Conservation (phyloP, 228 moss, liverwort and hornwort genomes). For the Sphagnum magellanicum region DNA sequence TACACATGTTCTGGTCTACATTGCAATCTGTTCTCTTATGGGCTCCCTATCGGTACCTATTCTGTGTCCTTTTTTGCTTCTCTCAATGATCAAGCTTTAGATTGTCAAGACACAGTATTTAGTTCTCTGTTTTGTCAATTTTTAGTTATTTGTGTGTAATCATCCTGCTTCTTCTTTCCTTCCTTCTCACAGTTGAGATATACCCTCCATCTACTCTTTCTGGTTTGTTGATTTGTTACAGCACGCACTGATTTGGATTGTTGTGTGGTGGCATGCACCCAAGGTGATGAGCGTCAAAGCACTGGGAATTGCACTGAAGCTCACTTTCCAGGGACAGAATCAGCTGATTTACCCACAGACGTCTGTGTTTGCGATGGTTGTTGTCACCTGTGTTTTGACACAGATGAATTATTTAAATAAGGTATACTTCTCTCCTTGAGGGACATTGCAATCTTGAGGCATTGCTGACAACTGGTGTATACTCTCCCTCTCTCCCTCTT, state of each 20-base stretch:
- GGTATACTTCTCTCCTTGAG: conserved; percentile 10
- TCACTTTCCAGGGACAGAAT: conserved; percentile 87
- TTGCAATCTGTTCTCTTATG: conserved; percentile 97
- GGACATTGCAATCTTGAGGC: too few relatives aligned
- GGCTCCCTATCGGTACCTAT: conserved; percentile 81
- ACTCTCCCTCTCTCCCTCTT: conserved; percentile 16
- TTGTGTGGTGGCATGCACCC: not conserved
- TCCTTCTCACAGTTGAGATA: not conserved
- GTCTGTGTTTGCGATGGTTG: conserved; percentile 82
- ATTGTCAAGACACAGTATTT: not conserved
- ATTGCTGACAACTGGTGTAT: conserved; percentile 2
- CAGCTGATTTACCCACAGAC: conserved; percentile 86
- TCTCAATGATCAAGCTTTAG: not conserved
- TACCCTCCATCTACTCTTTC: too few relatives aligned
- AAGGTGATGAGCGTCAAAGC: conserved; percentile 95
- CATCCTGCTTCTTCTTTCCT: conserved; percentile 14
- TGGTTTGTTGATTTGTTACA: too few relatives aligned
- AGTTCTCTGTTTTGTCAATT: conserved; percentile 1
- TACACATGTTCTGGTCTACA: conserved; percentile 92
- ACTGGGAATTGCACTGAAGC: conserved; percentile 83
- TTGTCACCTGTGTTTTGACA: conserved; percentile 74
- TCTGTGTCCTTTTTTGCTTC: not conserved
- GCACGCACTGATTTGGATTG: too few relatives aligned
- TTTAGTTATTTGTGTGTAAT: not conserved
- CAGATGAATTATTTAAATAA: conserved; percentile 97